Conservation (phyloP, 2,329 filamentous ascomycete species). For the Diplocarpon mali region DNA sequence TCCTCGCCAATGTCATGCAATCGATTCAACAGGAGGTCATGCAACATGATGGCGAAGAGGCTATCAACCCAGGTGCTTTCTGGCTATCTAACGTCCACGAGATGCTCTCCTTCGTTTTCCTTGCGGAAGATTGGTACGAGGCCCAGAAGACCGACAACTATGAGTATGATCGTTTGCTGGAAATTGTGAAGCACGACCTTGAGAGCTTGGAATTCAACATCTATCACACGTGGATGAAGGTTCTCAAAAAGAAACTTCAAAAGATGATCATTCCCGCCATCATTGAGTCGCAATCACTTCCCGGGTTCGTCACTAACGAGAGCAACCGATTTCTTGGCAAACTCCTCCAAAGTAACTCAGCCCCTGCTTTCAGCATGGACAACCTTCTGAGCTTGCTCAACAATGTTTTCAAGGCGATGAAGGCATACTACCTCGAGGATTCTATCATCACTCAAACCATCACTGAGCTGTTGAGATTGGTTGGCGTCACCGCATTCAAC, state of each 20-base stretch:
- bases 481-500: conserved; percentile 97
- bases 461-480: conserved; percentile 82
- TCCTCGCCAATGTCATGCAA: conserved; percentile 98
- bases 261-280: conserved; percentile 99
- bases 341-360: conserved; percentile 78
- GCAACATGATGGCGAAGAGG: conserved; percentile 95
- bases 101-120: conserved; percentile 98
- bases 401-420: conserved; percentile 97
- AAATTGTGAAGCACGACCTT: conserved; percentile 98
- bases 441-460: conserved; percentile 92
- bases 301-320: conserved; percentile 97
- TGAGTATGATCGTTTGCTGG: conserved; percentile 91
- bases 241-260: conserved; percentile 95
- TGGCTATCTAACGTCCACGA: conserved; percentile 99
- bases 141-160: conserved; percentile 99
- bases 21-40: conserved; percentile 99
- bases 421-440: conserved; percentile 94
- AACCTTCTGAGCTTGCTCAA: conserved; percentile 92
- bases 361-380: conserved; percentile 98
- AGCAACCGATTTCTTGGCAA: conserved; percentile 97
- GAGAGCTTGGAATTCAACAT: conserved; percentile 99
- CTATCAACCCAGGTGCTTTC: conserved; percentile 93
- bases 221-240: conserved; percentile 99
- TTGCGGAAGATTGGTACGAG: conserved; percentile 99
- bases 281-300: conserved; percentile 95